These are phyloP conservation scores for Naganishia cerealis DNA, from an alignment of 1,284 basidiomycete genomes.

Conservation along the genomic window DNA sequence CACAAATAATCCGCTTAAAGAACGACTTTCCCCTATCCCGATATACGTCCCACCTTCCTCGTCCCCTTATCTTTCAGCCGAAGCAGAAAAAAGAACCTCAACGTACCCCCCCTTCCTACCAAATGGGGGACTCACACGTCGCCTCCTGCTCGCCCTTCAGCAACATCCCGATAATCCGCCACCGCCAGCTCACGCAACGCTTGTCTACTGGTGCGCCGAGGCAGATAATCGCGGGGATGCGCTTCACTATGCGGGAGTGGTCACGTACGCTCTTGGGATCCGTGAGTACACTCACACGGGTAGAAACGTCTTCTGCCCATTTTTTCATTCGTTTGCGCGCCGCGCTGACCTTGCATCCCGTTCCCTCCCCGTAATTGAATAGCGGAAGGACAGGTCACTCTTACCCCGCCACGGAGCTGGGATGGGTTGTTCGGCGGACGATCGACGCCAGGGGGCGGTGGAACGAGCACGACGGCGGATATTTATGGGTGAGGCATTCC, in stretches of 20 bases:
- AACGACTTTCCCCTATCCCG: conserved; percentile 58
- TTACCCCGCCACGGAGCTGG: conserved; percentile 47
- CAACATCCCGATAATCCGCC: conserved; percentile 2
- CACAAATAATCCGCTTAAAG: conserved; percentile 61
- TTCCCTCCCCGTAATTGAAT: conserved; percentile 6
- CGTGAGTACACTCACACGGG: conserved; percentile 34
- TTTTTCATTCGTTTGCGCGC: neutral
- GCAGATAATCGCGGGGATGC: conserved; percentile 77
- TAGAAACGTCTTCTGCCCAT: neutral
- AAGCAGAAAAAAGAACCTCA: conserved; percentile 44
- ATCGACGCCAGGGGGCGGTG: neutral
- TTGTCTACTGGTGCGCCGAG: conserved; percentile 64
- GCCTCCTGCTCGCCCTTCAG: conserved; percentile 60
- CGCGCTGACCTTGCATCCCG: neutral
- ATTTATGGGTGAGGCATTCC: conserved; percentile 17
- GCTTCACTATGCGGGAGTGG: conserved; percentile 61
- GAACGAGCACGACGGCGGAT: conserved; percentile 18
- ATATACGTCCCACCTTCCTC: conserved; percentile 54
- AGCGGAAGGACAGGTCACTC: conserved; percentile 35
- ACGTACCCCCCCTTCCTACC: conserved; percentile 59
- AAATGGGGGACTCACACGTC: conserved; percentile 69
- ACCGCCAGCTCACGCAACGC: conserved; percentile 44
- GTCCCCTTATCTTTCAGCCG: conserved; percentile 56
- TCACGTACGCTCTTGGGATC: conserved; percentile 57
- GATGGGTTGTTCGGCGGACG: conserved; percentile 47